phyloP scores from a whole-genome alignment of 108 stramenopile species.

The Conticribra weissflogii region DNA sequence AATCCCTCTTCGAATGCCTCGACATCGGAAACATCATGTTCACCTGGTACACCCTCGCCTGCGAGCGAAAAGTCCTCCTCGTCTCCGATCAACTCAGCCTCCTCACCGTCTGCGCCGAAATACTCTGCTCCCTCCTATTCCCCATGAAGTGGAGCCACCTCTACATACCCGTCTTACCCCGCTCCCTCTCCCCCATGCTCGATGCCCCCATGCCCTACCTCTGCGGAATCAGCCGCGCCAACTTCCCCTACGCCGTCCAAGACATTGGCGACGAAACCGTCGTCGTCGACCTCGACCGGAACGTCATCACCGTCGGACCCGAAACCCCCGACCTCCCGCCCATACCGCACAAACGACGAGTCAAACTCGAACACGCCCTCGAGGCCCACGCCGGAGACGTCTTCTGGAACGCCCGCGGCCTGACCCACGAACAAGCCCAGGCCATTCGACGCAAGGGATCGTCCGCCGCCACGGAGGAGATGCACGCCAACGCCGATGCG shows the following conservation, averaged over 20 bases:
- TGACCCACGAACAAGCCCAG: slow-evolving; percentile 56
- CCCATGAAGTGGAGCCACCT: slow-evolving; percentile 95
- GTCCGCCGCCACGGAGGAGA: slow-evolving; percentile 17
- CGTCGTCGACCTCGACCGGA: slow-evolving; percentile 89
- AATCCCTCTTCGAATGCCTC: slow-evolving; percentile 89
- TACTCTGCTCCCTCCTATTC: slow-evolving; percentile 90
- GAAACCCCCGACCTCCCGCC: slow-evolving; percentile 60
- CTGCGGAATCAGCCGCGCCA: slow-evolving; percentile 83
- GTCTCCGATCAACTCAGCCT: slow-evolving; percentile 86
- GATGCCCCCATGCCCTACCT: slow-evolving; percentile 93
- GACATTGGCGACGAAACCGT: slow-evolving; percentile 81
- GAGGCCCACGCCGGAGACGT: slow-evolving; percentile 76
- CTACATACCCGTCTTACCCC: slow-evolving; percentile 88
- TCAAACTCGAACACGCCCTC: slow-evolving; percentile 64
- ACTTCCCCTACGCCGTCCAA: slow-evolving; percentile 69
- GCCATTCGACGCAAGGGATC: slow-evolving; percentile 27
- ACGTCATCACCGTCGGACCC: slow-evolving; percentile 69
- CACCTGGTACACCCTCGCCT: slow-evolving; percentile 79
- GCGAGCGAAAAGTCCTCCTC: slow-evolving; percentile 89
- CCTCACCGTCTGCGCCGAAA: slow-evolving; percentile 90
- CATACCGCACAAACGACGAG: slow-evolving; percentile 75
- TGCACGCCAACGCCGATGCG: slow-evolving; percentile 34
- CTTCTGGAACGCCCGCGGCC: slow-evolving; percentile 76
- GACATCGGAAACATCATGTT: slow-evolving; percentile 79
- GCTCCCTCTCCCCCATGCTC: slow-evolving; percentile 79